Evolutionary conservation across 2,329 filamentous ascomycete genomes (phyloP).

Genomic region (Xylariaceae sp.): DNA sequence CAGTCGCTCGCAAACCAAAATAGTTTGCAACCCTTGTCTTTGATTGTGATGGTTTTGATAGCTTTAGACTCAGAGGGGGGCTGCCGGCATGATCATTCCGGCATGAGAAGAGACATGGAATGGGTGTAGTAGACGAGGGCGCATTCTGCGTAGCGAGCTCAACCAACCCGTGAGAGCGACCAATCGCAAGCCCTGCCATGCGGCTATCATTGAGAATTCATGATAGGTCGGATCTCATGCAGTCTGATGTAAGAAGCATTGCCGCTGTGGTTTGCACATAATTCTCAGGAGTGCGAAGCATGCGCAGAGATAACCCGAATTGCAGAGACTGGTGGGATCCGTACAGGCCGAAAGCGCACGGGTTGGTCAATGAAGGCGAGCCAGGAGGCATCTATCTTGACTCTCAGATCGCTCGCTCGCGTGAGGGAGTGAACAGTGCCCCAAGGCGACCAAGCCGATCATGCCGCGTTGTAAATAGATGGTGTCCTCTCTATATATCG

Average conservation of each 20-base stretch:
- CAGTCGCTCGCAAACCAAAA: slow-evolving; percentile 3
- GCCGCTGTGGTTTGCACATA: slow-evolving; percentile 12
- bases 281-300: slow-evolving; percentile 5
- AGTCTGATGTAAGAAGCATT: slow-evolving; percentile 19
- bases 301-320: slow-evolving; percentile 8
- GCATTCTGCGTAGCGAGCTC: slow-evolving; percentile 7
- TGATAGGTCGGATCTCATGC: slow-evolving; percentile 29
- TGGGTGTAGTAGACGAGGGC: slow-evolving; percentile 12
- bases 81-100: slow-evolving; percentile 2
- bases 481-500: background rate
- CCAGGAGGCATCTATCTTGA: background rate
- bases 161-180: slow-evolving; percentile 25
- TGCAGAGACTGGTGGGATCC: slow-evolving; percentile 7
- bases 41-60: slow-evolving; percentile 17
- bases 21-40: background rate
- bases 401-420: background rate
- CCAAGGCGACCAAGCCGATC: too few species aligned
- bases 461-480: background rate
- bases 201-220: slow-evolving; percentile 28
- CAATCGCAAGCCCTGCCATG: slow-evolving; percentile 30
- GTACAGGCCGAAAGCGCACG: slow-evolving; percentile 4
- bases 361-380: background rate
- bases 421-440: too few species aligned
- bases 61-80: slow-evolving; percentile 19
- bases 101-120: background rate